Conservation (phyloP, 1,284 basidiomycete species). For the Cutaneotrichosporon cutaneum region DNA sequence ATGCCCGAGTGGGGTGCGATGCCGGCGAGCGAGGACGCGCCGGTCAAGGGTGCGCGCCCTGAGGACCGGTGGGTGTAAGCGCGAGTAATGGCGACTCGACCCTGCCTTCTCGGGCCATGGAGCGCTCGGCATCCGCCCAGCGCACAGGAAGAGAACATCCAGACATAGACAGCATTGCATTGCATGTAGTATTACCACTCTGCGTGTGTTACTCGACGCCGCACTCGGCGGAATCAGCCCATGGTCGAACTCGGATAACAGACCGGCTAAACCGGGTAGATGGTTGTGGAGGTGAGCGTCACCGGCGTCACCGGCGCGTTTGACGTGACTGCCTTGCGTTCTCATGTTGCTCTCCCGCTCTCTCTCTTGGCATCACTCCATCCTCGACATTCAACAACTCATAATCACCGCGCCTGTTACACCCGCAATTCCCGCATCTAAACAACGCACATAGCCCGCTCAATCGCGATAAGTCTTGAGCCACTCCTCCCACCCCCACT, state of each 20-base stretch:
- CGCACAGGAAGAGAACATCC: not conserved
- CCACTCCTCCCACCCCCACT: not conserved
- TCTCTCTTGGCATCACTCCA: no score
- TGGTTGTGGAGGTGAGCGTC: no score
- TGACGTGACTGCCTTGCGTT: no score
- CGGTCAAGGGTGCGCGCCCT: slow-evolving; percentile 43
- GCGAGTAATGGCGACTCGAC: not conserved
- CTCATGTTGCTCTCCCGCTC: no score
- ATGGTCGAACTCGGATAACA: not conserved
- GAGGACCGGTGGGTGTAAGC: slow-evolving; percentile 48
- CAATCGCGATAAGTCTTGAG: not conserved
- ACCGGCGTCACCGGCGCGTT: no score
- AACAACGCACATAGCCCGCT: not conserved
- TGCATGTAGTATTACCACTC: slow-evolving; percentile 13
- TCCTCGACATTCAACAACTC: no score
- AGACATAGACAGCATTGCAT: slow-evolving; percentile 7
- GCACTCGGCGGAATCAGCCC: not conserved
- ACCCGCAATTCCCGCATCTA: no score
- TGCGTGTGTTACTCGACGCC: not conserved
- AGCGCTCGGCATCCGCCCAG: not conserved
- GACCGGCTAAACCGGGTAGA: no score
- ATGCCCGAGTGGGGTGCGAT: slow-evolving; percentile 88
- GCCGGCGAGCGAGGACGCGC: slow-evolving; percentile 52
- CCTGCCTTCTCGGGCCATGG: no score
- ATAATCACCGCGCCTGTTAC: no score